phyloP scores from a whole-genome alignment of 768 basidiomycete species.

The Mycena haematopus region DNA sequence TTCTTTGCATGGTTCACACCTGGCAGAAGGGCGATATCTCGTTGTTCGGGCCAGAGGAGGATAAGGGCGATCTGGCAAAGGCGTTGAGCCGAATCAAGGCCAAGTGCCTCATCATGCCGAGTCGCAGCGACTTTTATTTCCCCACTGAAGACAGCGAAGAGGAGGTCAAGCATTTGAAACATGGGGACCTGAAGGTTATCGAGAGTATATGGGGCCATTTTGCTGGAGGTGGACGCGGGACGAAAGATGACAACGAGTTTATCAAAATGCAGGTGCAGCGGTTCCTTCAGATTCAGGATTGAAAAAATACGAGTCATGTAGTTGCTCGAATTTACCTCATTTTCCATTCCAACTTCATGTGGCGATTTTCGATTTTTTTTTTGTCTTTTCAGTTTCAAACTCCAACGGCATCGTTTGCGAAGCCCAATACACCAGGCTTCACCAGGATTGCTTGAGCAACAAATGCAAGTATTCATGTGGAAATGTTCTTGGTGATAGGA shows the following conservation, averaged over 20 bases:
- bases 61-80: conserved; percentile 24
- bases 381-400: too few species aligned
- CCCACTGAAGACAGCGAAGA: conserved; percentile 26
- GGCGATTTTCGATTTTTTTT: too few species aligned
- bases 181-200: conserved; percentile 24
- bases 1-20: conserved; percentile 16
- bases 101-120: conserved; percentile 24
- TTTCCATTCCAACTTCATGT: too few species aligned
- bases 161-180: conserved; percentile 23
- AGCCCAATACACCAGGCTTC: too few species aligned
- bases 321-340: too few species aligned
- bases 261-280: conserved; percentile 20
- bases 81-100: conserved; percentile 26
- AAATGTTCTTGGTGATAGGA: too few species aligned
- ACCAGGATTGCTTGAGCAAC: too few species aligned
- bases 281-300: conserved; percentile 14
- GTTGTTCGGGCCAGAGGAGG: conserved; percentile 21
- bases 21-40: conserved; percentile 30
- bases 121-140: conserved; percentile 27
- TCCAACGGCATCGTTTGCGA: too few species aligned
- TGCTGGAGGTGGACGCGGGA: conserved; percentile 26
- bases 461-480: too few species aligned
- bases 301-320: neutral
- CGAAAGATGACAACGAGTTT: conserved; percentile 24
- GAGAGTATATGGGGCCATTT: conserved; percentile 31